Base-by-base conservation (phyloP, 169 alveolate species). In the Plasmodium knowlesi region DNA sequence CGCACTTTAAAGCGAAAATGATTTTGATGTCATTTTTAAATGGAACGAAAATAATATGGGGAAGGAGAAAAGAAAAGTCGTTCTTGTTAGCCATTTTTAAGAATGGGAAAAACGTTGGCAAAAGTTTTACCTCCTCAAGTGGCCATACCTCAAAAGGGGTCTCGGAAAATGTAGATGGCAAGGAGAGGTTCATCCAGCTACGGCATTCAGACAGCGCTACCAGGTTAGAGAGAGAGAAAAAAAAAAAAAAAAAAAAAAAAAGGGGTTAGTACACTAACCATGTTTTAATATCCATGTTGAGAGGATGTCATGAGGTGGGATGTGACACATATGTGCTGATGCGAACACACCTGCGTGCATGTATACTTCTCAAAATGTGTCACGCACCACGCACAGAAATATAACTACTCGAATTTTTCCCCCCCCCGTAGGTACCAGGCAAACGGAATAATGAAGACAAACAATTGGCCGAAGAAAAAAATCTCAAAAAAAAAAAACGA, bases 381-480 rank as follows among this genome's bases (percentile, higher is more conserved):
- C n/a, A n/a, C n/a, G n/a, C n/a, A 2, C 9, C 74, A n/a, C 34
- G 74, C 74, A 61, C 34, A n/a, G 14, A 14, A 22, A 61, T 16
- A 25, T 34, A 61, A 14, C 41, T 22, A 22, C 19, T 84, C 30
- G 30, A 28, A 41, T 72, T 72, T 9, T 74, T 76, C 41, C 34
- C 34, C n/a, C n/a, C 41, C 50, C 37, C 28, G 9, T 30, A 28
- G 94, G 41, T 89, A 78, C 71, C 90, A 79, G n/a, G 71, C 14
- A 12, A 89, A 67, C 71, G 94, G 94, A 5, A 79, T 89, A 70
- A 30, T 79, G 39, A 89, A 78, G 61, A 57, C 82, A 22, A 78
- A 19, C 34, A 89, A 80, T 43, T 89, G 94, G 94, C 94, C 94
- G 16, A 89, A 79, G 78, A 89, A 89, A 80, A 89, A 89, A 32